A percentile compares a stretch with the other conserved stretches of the same genome.
Conservation (phyloP, 305 asterid genomes). For the Solanum hybrid region DNA sequence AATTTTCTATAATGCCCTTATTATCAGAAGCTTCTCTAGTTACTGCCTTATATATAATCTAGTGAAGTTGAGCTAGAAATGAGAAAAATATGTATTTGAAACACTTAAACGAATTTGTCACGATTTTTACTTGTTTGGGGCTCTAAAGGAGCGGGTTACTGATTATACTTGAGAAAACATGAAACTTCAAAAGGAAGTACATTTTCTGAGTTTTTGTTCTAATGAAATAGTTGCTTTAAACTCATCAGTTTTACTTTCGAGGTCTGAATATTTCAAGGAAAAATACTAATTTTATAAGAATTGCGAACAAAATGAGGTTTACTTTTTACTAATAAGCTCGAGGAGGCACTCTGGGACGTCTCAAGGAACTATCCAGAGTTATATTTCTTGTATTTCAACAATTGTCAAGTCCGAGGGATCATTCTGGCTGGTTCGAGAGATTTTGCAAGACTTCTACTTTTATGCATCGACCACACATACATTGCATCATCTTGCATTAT, state of each 20-base stretch:
- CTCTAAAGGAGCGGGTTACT: background rate
- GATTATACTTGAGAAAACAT: background rate
- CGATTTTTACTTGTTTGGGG: background rate
- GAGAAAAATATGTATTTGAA: background rate
- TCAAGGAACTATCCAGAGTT: background rate
- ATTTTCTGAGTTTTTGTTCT: background rate
- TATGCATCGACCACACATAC: background rate
- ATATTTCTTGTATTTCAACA: background rate
- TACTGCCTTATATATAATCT: background rate
- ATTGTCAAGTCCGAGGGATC: background rate
- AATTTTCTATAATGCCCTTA: background rate
- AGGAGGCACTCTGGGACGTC: background rate
- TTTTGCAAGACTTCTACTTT: background rate
- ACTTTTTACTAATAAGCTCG: background rate
- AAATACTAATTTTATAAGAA: background rate
- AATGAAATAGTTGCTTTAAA: too few relatives aligned
- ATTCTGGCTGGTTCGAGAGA: background rate
- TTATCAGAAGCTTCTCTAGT: background rate
- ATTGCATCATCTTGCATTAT: background rate
- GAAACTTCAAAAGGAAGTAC: background rate
- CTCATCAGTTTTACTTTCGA: background rate
- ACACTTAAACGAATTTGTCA: background rate
- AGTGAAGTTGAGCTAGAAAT: background rate
- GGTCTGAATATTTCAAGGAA: background rate
- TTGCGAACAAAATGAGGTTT: background rate